Percentiles rank a stretch among this genome's conserved stretches.
Evolutionary conservation across 2,329 filamentous ascomycete genomes (phyloP).

Genomic region (Alternaria novae-zelandiae): DNA sequence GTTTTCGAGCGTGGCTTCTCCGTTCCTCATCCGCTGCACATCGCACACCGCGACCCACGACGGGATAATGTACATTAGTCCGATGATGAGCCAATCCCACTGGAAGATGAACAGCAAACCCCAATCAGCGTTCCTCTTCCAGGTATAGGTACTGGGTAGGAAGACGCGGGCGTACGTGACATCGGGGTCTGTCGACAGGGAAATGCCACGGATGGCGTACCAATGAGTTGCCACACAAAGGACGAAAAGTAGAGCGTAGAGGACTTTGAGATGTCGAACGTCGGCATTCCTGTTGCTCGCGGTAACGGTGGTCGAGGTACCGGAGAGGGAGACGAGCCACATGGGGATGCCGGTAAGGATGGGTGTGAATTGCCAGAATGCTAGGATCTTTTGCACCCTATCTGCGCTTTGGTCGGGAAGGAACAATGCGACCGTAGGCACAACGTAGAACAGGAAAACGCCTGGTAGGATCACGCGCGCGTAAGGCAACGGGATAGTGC

Average conservation of each 20-base stretch:
- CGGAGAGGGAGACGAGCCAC: conserved; percentile 18
- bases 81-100: conserved; percentile 24
- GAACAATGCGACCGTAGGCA: conserved; percentile 20
- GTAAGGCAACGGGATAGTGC: conserved; percentile 18
- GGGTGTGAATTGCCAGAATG: conserved; percentile 23
- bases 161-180: conserved; percentile 18
- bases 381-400: conserved; percentile 13
- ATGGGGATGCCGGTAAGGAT: conserved; percentile 21
- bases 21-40: conserved; percentile 16
- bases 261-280: conserved; percentile 10
- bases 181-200: conserved; percentile 14
- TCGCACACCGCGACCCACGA: conserved; percentile 20
- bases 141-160: conserved; percentile 14
- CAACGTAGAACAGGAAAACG: conserved; percentile 14
- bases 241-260: conserved; percentile 15
- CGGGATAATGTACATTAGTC: conserved; percentile 1
- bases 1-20: conserved; percentile 8
- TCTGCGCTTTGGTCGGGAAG: conserved; percentile 1
- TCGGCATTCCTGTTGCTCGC: conserved; percentile 16
- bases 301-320: conserved; percentile 1
- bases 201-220: conserved; percentile 17
- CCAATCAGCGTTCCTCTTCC: conserved; percentile 6
- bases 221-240: conserved; percentile 13
- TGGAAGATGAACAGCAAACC: conserved; percentile 27
- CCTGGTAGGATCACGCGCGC: conserved; percentile 18